These are phyloP conservation scores for Mortierella sp. DNA, from an alignment of 371 early-diverging fungal species.

Conservation along the genomic window DNA sequence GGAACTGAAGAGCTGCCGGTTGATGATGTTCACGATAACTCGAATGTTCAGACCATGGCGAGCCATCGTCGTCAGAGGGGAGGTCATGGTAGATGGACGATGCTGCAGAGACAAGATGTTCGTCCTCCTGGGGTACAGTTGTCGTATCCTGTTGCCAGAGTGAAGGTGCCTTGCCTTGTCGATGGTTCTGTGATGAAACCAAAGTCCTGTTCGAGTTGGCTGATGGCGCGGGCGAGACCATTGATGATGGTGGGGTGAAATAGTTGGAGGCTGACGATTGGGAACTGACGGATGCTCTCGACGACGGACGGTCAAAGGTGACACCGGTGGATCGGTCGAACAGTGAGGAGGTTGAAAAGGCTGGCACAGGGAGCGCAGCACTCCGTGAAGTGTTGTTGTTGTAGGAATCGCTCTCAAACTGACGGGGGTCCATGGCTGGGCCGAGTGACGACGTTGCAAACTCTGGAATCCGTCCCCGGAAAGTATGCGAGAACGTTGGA, in stretches of 20 bases:
- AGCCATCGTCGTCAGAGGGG: background rate
- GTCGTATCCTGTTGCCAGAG: slow-evolving; percentile 2
- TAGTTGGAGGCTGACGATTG: background rate
- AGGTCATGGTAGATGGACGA: slow-evolving; percentile 10
- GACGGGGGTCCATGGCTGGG: slow-evolving; percentile 49
- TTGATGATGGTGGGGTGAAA: background rate
- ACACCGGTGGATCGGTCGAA: slow-evolving; percentile 22
- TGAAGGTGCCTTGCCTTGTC: background rate
- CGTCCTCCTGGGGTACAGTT: background rate
- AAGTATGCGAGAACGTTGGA: slow-evolving; percentile 14
- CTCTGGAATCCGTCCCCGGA: slow-evolving; percentile 17
- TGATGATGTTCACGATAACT: background rate
- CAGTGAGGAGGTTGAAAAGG: slow-evolving; percentile 18
- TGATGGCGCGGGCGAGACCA: slow-evolving; percentile 3
- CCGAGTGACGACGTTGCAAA: slow-evolving; percentile 36
- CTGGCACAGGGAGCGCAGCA: background rate
- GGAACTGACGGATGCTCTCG: background rate
- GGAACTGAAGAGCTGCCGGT: background rate
- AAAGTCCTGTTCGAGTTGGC: slow-evolving; percentile 7
- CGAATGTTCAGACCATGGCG: slow-evolving; percentile 19
- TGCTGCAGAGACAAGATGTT: background rate
- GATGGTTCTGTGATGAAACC: background rate
- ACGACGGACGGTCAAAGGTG: slow-evolving; percentile 12
- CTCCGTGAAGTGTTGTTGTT: slow-evolving; percentile 1
- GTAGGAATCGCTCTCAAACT: slow-evolving; percentile 24